These are phyloP conservation scores for Knoxdaviesia proteae DNA, from an alignment of 2,329 filamentous ascomycete genomes.

Conservation along the genomic window DNA sequence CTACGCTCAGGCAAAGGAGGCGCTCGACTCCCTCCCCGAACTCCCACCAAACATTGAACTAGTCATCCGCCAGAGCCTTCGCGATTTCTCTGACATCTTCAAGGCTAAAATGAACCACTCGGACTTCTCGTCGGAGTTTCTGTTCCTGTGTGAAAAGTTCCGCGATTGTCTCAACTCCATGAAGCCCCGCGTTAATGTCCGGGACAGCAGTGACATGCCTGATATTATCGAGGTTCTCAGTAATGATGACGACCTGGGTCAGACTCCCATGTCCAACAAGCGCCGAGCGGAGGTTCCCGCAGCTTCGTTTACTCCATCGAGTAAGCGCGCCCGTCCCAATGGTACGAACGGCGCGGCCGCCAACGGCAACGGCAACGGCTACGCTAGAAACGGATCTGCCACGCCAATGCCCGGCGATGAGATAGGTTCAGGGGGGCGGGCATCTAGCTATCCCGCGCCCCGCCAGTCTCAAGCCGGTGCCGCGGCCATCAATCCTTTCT, in stretches of 20 bases:
- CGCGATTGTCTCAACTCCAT: constrained; percentile 21
- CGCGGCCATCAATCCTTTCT: constrained; percentile 13
- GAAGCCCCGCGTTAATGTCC: constrained; percentile 25
- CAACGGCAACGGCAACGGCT: background rate
- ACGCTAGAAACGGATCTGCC: background rate
- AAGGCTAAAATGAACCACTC: constrained; percentile 29
- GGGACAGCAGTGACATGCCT: constrained; percentile 14
- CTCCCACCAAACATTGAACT: constrained; percentile 47
- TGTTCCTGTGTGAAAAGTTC: constrained; percentile 28
- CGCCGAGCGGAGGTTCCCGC: background rate
- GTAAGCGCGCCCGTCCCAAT: constrained; percentile 13
- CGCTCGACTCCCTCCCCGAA: constrained; percentile 41
- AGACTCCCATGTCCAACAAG: no score
- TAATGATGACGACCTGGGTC: constrained; percentile 15
- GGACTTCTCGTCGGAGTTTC: constrained; percentile 22
- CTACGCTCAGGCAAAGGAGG: constrained; percentile 26
- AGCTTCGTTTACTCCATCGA: constrained; percentile 8
- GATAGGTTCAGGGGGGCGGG: no score
- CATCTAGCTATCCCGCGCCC: background rate
- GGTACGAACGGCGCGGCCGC: constrained; percentile 5
- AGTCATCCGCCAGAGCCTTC: constrained; percentile 38
- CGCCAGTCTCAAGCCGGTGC: background rate
- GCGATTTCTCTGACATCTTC: constrained; percentile 32
- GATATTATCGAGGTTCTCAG: constrained; percentile 16
- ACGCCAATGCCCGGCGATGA: background rate